These are phyloP conservation scores for Scleroderma bovista DNA, from an alignment of 768 basidiomycete genomes.

Conservation along the genomic window DNA sequence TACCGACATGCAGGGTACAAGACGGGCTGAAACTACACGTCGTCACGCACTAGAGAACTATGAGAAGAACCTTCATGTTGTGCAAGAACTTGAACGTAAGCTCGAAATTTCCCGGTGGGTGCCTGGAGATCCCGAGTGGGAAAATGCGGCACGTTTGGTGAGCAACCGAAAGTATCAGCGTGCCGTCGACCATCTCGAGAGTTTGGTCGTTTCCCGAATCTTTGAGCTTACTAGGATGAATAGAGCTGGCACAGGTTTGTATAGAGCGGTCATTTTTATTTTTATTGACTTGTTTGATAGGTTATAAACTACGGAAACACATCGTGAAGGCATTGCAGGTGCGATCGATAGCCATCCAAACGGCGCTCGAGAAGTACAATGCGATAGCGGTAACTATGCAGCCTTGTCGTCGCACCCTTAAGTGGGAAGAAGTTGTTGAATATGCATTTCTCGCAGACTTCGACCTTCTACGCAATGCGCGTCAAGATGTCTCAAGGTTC, in stretches of 20 bases:
- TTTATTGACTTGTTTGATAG: background rate
- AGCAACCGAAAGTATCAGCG: background rate
- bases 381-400: background rate
- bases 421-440: slow-evolving; percentile 18
- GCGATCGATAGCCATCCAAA: slow-evolving; percentile 7
- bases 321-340: slow-evolving; percentile 4
- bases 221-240: slow-evolving; percentile 27
- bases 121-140: slow-evolving; percentile 1
- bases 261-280: background rate
- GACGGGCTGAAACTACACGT: background rate
- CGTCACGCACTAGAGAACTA: slow-evolving; percentile 6
- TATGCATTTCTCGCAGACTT: slow-evolving; percentile 12
- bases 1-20: background rate
- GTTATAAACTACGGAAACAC: slow-evolving; percentile 5
- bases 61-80: slow-evolving; percentile 6
- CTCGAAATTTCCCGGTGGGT: slow-evolving; percentile 15
- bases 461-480: slow-evolving; percentile 9
- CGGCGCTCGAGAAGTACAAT: slow-evolving; percentile 7
- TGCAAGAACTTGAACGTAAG: slow-evolving; percentile 14
- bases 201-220: slow-evolving; percentile 24
- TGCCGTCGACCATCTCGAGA: slow-evolving; percentile 22
- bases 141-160: background rate
- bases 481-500: slow-evolving; percentile 9
- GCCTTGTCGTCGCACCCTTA: slow-evolving; percentile 1
- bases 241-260: slow-evolving; percentile 7